phyloP scores from a whole-genome alignment of 345 rosid species.

The Alliaria petiolata region DNA sequence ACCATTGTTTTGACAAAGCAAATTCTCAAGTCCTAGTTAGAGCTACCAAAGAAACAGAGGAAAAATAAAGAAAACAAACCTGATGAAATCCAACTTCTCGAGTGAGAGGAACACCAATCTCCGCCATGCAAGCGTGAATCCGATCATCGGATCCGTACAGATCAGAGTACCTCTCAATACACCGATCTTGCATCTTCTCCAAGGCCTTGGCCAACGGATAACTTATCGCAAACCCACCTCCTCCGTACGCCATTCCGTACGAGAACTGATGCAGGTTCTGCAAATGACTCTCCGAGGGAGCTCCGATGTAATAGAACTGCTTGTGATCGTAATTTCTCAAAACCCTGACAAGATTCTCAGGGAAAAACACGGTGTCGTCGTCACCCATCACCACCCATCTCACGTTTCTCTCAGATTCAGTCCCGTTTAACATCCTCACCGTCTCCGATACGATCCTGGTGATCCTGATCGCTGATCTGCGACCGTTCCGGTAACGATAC shows the following conservation, averaged over 20 bases:
- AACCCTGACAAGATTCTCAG: conserved; percentile 58
- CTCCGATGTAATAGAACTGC: conserved; percentile 70
- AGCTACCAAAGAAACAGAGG: no score
- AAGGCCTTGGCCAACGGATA: conserved; percentile 55
- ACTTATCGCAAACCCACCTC: conserved; percentile 85
- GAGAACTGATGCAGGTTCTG: conserved; percentile 52
- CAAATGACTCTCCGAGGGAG: conserved; percentile 61
- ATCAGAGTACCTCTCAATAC: conserved; percentile 49
- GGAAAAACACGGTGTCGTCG: conserved; percentile 66
- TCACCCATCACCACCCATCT: conserved; percentile 84
- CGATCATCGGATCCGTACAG: conserved; percentile 78
- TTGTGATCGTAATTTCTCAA: conserved; percentile 71
- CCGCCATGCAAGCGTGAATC: conserved; percentile 80
- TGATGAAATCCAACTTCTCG: conserved; percentile 75
- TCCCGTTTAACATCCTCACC: conserved; percentile 39
- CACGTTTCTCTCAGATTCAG: conserved; percentile 42
- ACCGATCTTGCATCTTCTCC: conserved; percentile 55
- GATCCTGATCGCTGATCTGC: conserved; percentile 66
- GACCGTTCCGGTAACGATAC: conserved; percentile 53
- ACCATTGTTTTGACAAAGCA: no score
- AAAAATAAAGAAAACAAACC: conserved; percentile 36
- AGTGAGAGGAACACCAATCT: conserved; percentile 84
- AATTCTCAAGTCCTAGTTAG: no score
- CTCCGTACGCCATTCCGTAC: conserved; percentile 78
- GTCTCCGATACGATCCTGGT: conserved; percentile 68